Evolutionary conservation across 371 early-diverging fungal species (phyloP).

Genomic region (Mucor sp.): DNA sequence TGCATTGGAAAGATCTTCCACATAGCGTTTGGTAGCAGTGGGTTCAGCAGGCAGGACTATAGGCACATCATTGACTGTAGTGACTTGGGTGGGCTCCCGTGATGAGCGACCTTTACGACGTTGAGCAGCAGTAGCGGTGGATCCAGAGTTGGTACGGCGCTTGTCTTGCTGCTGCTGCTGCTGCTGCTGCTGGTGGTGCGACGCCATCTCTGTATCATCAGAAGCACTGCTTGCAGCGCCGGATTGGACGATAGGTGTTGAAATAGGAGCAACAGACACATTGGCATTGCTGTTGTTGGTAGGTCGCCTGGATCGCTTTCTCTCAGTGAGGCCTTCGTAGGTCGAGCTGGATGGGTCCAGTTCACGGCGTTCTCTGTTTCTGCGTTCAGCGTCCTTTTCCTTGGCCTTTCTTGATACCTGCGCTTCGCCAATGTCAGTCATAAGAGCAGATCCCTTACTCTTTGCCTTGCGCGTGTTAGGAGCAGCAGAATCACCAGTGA

Average conservation of each 20-base stretch:
- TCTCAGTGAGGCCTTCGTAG: constrained; percentile 45
- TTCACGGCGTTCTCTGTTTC: constrained; percentile 42
- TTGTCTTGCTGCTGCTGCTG: constrained; percentile 12
- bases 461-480: constrained; percentile 41
- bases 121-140: background rate
- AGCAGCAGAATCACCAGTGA: constrained; percentile 30
- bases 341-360: constrained; percentile 45
- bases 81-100: constrained; percentile 13
- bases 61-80: background rate
- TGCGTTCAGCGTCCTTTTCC: constrained; percentile 50
- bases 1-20: background rate
- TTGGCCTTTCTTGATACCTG: constrained; percentile 52
- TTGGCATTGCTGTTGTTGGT: background rate
- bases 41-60: background rate
- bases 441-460: constrained; percentile 64
- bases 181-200: too few species aligned
- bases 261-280: background rate
- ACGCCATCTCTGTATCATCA: constrained; percentile 22
- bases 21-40: background rate
- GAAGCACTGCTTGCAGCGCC: constrained; percentile 20
- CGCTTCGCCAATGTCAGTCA: constrained; percentile 68
- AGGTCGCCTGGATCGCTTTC: constrained; percentile 29
- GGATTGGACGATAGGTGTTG: background rate
- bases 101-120: constrained; percentile 36
- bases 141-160: constrained; percentile 4